Conservation (phyloP, 2,329 filamentous ascomycete genomes). For the Talaromyces sp. region DNA sequence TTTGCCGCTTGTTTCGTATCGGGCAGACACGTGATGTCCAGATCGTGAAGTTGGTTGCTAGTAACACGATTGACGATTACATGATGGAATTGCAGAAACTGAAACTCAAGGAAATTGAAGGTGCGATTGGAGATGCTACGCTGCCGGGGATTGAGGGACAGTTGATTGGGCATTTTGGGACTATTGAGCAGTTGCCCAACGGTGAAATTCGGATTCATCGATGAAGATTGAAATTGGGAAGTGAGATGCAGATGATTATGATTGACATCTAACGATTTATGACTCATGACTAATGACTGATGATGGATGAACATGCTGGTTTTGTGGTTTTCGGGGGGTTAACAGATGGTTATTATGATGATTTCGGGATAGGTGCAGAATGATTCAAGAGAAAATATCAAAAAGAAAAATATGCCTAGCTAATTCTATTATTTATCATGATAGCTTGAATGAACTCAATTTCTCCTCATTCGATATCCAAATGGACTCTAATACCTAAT, state of each 20-base stretch:
- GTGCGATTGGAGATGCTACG: constrained; percentile 21
- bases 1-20: constrained; percentile 58
- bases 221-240: not conserved
- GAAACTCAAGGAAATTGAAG: constrained; percentile 41
- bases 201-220: not conserved
- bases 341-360: not conserved
- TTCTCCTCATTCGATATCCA: not conserved
- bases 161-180: constrained; percentile 26
- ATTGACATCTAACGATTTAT: not conserved
- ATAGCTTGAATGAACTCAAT: not conserved
- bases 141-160: constrained; percentile 18
- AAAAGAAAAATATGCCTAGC: no score
- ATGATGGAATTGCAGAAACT: constrained; percentile 52
- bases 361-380: not conserved
- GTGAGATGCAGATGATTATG: not conserved
- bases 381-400: not conserved
- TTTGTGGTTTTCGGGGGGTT: not conserved
- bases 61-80: constrained; percentile 54
- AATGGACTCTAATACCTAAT: no score
- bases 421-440: not conserved
- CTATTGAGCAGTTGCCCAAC: constrained; percentile 6
- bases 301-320: not conserved
- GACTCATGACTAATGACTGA: not conserved
- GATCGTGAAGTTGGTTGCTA: constrained; percentile 54
- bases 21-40: constrained; percentile 59